These are phyloP conservation scores for Blastomyces emzantsi DNA, from an alignment of 2,329 filamentous ascomycete species.

Conservation along the genomic window DNA sequence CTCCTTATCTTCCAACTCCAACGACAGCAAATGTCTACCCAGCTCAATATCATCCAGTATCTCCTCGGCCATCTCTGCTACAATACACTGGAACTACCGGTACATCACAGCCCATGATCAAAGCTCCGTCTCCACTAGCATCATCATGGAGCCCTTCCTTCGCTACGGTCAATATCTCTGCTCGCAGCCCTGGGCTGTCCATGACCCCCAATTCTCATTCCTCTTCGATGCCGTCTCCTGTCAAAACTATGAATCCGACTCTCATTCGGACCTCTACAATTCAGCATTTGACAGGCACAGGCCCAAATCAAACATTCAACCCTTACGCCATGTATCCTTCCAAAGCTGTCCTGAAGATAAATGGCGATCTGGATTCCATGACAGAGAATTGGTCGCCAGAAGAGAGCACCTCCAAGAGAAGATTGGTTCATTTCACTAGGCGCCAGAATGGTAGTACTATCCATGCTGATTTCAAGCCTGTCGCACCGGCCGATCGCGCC, in stretches of 20 bases:
- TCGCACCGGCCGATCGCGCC: slow-evolving; percentile 68
- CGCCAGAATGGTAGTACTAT: slow-evolving; percentile 75
- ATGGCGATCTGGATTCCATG: slow-evolving; percentile 79
- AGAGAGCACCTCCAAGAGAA: slow-evolving; percentile 67
- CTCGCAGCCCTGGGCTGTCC: slow-evolving; percentile 37
- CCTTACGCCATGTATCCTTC: slow-evolving; percentile 72
- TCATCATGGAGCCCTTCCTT: slow-evolving; percentile 43
- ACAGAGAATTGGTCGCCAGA: slow-evolving; percentile 71
- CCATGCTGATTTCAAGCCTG: slow-evolving; percentile 66
- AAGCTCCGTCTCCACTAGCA: slow-evolving; percentile 42
- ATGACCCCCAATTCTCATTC: slow-evolving; percentile 30
- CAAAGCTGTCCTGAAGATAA: slow-evolving; percentile 77
- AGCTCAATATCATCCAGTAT: slow-evolving; percentile 29
- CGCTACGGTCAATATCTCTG: slow-evolving; percentile 36
- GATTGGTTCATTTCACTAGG: slow-evolving; percentile 82
- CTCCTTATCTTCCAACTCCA: slow-evolving; percentile 44
- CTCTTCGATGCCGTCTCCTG: slow-evolving; percentile 39
- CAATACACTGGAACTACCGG: slow-evolving; percentile 36
- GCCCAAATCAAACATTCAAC: slow-evolving; percentile 54
- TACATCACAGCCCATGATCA: slow-evolving; percentile 36
- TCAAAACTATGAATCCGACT: slow-evolving; percentile 44
- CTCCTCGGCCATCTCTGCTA: slow-evolving; percentile 34
- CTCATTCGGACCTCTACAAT: slow-evolving; percentile 61
- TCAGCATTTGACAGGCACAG: slow-evolving; percentile 38
- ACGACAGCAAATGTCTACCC: slow-evolving; percentile 34